Evolutionary conservation across 768 basidiomycete species (phyloP), one percentile per base, ranked within the genome.

Genomic region (Xerocomellus amylosporus): DNA sequence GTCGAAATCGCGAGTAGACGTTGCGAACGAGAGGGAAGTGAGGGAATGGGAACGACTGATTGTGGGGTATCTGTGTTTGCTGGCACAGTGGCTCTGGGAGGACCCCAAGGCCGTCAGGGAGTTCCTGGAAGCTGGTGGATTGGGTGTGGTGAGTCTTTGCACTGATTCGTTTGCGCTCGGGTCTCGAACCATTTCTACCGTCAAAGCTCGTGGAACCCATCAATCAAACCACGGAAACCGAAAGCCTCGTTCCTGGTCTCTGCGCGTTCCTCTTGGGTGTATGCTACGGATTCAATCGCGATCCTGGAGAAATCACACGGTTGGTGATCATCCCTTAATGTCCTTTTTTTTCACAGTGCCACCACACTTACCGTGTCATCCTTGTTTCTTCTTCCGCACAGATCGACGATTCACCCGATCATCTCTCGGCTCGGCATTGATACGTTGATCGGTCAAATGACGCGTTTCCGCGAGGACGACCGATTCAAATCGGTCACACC

Each of bases 11-110:
- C 78, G 90, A 33, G 62, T 63, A 13, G 67, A 72, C 13, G 8
- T 33, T 13, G 75, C 83, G 12, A 77, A 87, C 60, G 84, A 84
- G 37, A 77, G 78, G 42, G 91, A 95, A 62, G 79, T 83, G 14
- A 76, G 88, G 46, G 95, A 97, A 63, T 98, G 94, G 93, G 93
- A 93, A 58, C 79, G 93, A 54, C 75, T 96, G 44, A 86, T 94
- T 64, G 85, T 91, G 8, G 89, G 86, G 0, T 96, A 98, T 65
- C 75, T 98, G 34, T 82, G 83, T 45, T 70, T 97, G 50, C 77
- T 99, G 31, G 79, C 84, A 5, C 92, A 94, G 58, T 99, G 97
- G 97, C 76, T 97, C 8, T 99, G 95, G 95, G 96, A 98, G 64
- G 95, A 97, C 63, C 86, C 94, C 0, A 81, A 78, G 49, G 87